These are phyloP conservation scores for Vaccinium myrtillus DNA, from an alignment of 148 eudicot species.

Conservation along the genomic window DNA sequence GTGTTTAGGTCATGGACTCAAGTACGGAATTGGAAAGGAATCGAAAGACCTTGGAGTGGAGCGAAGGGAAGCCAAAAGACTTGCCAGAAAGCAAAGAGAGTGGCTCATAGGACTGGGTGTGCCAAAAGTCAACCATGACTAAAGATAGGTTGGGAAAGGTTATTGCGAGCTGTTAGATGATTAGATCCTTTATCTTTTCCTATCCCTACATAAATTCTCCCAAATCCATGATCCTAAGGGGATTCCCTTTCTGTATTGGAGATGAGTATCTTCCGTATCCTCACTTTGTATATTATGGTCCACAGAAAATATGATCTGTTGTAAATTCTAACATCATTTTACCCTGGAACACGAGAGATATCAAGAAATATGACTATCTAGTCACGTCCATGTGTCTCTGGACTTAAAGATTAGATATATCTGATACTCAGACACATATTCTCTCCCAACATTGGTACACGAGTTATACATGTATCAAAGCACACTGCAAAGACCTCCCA, in stretches of 20 bases:
- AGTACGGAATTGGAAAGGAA: not conserved
- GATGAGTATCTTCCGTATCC: not conserved
- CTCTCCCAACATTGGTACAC: too few relatives aligned
- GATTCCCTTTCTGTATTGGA: not conserved
- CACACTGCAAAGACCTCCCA: conserved; percentile 4
- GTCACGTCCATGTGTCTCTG: too few relatives aligned
- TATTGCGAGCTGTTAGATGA: not conserved
- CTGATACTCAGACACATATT: too few relatives aligned
- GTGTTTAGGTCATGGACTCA: not conserved
- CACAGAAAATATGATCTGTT: not conserved
- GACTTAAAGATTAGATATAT: too few relatives aligned
- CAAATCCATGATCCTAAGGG: not conserved
- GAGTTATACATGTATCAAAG: too few relatives aligned
- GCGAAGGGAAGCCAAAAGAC: too few relatives aligned
- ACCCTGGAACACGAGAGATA: too few relatives aligned
- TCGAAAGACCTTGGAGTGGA: not conserved
- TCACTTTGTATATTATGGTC: not conserved
- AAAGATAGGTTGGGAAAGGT: not conserved
- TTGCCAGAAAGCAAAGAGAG: too few relatives aligned
- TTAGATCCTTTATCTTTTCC: not conserved
- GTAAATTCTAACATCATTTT: not conserved
- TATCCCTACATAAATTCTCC: not conserved
- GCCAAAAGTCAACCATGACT: too few relatives aligned
- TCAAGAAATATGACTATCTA: too few relatives aligned
- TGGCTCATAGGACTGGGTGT: too few relatives aligned